Base-by-base conservation (phyloP, 225 moss, liverwort and hornwort genomes). In the Polytrichum formosum region DNA sequence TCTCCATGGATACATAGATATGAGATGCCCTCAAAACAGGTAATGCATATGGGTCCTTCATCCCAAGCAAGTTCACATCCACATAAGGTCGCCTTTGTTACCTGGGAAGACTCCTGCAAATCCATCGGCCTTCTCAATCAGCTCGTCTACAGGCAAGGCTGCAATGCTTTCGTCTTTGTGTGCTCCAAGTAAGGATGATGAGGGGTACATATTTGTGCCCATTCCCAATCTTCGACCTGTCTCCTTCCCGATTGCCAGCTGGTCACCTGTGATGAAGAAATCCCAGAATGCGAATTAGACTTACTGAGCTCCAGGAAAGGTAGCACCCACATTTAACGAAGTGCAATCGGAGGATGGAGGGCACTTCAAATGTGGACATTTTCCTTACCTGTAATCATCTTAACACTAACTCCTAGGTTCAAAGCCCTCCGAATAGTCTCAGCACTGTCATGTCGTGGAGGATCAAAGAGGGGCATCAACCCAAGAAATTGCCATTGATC, bases 21-120 rank as follows among this genome's bases (percentile, higher is more conserved):
- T 46, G 3, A 46, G 46, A 46, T 46, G 4, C 46, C 46, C 13
- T 0, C 35, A 35, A 35, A 35, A 35, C 1, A 9, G 16, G 13
- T 46, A 0, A 46, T 2, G 3, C 13, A 13, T 46, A 46, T 16
- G 46, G 26, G 46, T 16, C 46, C 46, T 0, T 46, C 4, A 3
- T 46, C 46, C 46, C 46, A 46, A 7, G 46, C 7, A 46, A 2
- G 13, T 13, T 46, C 46, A 46, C 46, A 63, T 18, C 63, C 10
- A 28, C 0, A 6, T 0, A 20, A 13, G 2, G n/a, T 4, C 1
- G 21, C 13, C 23, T 26, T 35, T 10, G 26, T 61, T 19, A 89
- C 89, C 89, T 68, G 94, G 94, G 72, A 89, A 94, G 26, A 91
- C 94, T 29, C 94, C 94, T 0, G 94, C 94, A 66, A 94, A 94